Base-by-base conservation (phyloP, 2,329 filamentous ascomycete species). In the Xylaria sp. region DNA sequence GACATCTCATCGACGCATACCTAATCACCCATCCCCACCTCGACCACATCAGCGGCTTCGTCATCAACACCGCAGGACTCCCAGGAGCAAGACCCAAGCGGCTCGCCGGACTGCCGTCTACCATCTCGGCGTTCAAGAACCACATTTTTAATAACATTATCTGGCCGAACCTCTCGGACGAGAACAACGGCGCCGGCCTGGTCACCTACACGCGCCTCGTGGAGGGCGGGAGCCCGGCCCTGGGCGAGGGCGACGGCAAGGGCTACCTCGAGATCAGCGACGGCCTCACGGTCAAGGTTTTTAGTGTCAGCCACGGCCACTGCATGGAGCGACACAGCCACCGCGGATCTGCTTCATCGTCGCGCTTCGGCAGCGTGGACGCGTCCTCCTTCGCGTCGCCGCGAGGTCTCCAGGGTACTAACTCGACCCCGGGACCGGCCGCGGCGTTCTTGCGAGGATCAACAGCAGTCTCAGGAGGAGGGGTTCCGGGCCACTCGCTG, bases 71-170 rank as follows among this genome's bases (percentile, higher is more conserved):
- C 0, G 92, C 94, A 4, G 88, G 90, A 2, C 84, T 95, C 18
- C 88, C 91, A 24, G 90, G 89, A 24, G 84, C 88, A 2, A 85
- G 87, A 22, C 91, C 92, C 0, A 99, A 97, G 73, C 85, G 89
- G 20, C 78, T 99, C 13, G 92, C 93, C 1, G 93, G 90, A 0
- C 76, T 97, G 3, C 91, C 92, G 0, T 88, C 86, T 22, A 96
- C 93, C n/a, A 92, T 99, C 47, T 82, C 91, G 42, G 92, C 93
- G 0, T 87, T 99, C 72, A 97, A 96, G 71, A 86, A 80, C 0
- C 92, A 99, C 72, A 91, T 99, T 55, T 99, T 99, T 78, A 99
- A 99, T 73, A 95, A 97, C 67, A 78, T 96, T 53, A 96, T 97
- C 49, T 99, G 94, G 94, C 94, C 94, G 0, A 99, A 99, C 63